Evolutionary conservation across 306 rosid species (phyloP), one percentile per base, ranked within the genome.

Genomic region (Medicago ruthenica): DNA sequence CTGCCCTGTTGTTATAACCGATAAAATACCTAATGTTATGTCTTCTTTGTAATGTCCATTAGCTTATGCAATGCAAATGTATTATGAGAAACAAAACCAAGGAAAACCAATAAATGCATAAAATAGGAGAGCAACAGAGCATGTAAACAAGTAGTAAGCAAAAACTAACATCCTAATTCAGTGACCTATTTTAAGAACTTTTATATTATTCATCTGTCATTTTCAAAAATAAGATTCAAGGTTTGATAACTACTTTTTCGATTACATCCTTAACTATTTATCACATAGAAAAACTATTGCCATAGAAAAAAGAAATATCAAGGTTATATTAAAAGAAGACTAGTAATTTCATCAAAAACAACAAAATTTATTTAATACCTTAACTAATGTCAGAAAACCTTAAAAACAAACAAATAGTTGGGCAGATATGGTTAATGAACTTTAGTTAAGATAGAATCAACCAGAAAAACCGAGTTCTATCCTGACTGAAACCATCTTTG

Each of bases 101-200:
- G 64, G 66, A 76, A 75, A 74, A 51, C 31, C 18, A 41, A 17
- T 20, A 76, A 76, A 76, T 55, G 20, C 58, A 66, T 22, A 55
- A 53, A 53, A 6, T 7, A 65, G 73, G 18, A 16, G 27, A 37
- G 3, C n/a, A 71, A 16, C 14, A 36, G 17, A 64, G 8, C 34
- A 17, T 12, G 17, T 41, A n/a, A 22, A 41, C 55, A 55, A 72
- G 65, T 37, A 20, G 22, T 14, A 72, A 57, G 37, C 12, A 48
- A 45, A 74, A 18, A 18, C 5, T 5, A 34, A 47, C 41, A 63
- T 36, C 71, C 16, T 12, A 48, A 9, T 48, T 41, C 31, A 27
- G 31, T 3, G 31, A 27, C 4, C 31, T 27, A 51, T 8, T 70
- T 3, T 27, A 27, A 27, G 34, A 27, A 34, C 37, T 34, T 34